Evolutionary conservation across 208 protist genomes (phyloP), one percentile per base, ranked within the genome.

Genomic region (Trypanosoma cruzi): DNA sequence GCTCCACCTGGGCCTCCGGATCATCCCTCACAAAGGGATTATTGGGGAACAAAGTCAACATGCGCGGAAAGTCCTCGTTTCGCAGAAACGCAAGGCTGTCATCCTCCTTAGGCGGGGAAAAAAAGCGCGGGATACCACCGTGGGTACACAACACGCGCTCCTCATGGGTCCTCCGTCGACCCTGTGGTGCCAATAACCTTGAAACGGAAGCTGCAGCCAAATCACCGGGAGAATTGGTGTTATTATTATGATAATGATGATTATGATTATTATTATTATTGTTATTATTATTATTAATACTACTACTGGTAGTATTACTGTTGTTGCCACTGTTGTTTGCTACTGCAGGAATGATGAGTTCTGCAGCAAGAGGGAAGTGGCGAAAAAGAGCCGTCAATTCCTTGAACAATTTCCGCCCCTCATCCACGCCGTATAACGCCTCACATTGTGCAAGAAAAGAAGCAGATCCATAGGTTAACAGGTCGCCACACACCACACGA

Each of bases 121-220:
- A 77, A 63, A 88, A 88, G 69, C 85, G 82, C 4, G 86, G 82
- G 42, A 95, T 87, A 55, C 89, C 89, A 28, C 89, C 89, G 77
- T 95, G 89, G 7, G 81, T 78, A 68, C 86, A 93, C 64, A 95
- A 76, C 49, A 95, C 84, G 49, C 81, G 78, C 59, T 86, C 81
- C 59, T 80, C 79, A 61, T 86, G 81, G 0, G 84, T 71, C 36
- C 71, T 71, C 20, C 77, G 76, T n/a, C 70, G 69, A 2, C 64
- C 67, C 6, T 75, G 72, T 46, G 71, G 71, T 20, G 71, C 71
- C 20, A 59, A 53, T 22, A 48, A 53, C 0, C 73, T 56, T 14
- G 71, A 78, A 4, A 68, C 49, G 64, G 71, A 54, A 5, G 71
- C 24, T 50, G 28, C 29, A 62, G 54, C 3, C n/a, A 52, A 8